Base-by-base conservation (phyloP, 129 eudicot species). In the Dittrichia graveolens region DNA sequence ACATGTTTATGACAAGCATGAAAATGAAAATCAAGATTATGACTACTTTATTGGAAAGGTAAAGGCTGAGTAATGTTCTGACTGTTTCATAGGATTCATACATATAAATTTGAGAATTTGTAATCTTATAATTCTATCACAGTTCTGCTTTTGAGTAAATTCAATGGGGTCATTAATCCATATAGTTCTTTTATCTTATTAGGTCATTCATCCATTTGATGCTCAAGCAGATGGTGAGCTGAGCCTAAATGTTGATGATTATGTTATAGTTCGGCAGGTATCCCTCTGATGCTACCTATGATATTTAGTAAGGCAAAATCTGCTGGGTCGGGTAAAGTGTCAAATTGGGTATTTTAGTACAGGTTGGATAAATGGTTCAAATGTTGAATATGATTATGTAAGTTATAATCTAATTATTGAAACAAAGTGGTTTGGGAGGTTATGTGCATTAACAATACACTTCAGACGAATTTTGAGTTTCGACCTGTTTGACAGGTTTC, bases 201-300 rank as follows among this genome's bases (percentile, higher is more conserved):
- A 92, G 98, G 96, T 87, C 18, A 79, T 83, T 75, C 96, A 89
- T 76, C 82, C 98, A 19, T 92, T 92, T 82, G 96, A 92, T 82
- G 98, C 95, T 61, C 92, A 92, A 78, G 81, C 95, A 53, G 96
- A 89, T 59, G 95, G 95, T 41, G 98, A 92, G 78, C 87, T 92
- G 72, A 87, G 79, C 78, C 84, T 92, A 60, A 75, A 79, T 7
- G 71, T 86, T 81, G 91, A 85, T 76, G 98, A 92, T 69, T 85
- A 65, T 78, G 88, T 92, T 40, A 81, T 83, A n/a, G 96, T 92
- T 62, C 90, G 88, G 31, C 87, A 92, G 98, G 98, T 89, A 83
- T 55, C 42, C 52, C 64, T 46, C 14, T 37, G 44, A 35, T n/a
- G 56, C 70, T 19, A 24, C 42, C 24, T 34, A 10, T 54, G 44